phyloP scores from a whole-genome alignment of 768 basidiomycete genomes.

The Leccinellum rugosiceps region DNA sequence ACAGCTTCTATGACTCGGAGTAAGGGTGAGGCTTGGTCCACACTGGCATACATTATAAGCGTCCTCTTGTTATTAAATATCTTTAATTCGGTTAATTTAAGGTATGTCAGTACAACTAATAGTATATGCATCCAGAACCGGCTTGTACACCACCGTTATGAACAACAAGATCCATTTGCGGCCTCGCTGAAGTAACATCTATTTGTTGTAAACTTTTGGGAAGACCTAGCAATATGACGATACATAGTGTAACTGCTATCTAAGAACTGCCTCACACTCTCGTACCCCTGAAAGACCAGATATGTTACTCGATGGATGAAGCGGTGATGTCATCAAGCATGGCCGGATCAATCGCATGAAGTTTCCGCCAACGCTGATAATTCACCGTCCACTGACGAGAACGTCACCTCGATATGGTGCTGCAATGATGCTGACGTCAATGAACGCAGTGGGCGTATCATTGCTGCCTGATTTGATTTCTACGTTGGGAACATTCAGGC shows the following conservation, averaged over 20 bases:
- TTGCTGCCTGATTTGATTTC: slow-evolving; percentile 22
- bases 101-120: too few relatives aligned
- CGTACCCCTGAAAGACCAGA: slow-evolving; percentile 23
- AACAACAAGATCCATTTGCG: slow-evolving; percentile 31
- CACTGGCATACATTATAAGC: too few relatives aligned
- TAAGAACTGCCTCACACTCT: slow-evolving; percentile 31
- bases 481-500: slow-evolving; percentile 21
- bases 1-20: too few relatives aligned
- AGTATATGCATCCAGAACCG: slow-evolving; percentile 11
- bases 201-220: slow-evolving; percentile 10
- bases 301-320: slow-evolving; percentile 32
- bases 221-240: slow-evolving; percentile 1
- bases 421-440: slow-evolving; percentile 32
- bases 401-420: slow-evolving; percentile 34
- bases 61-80: too few relatives aligned
- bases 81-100: too few relatives aligned
- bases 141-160: slow-evolving; percentile 31
- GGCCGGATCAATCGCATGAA: slow-evolving; percentile 34
- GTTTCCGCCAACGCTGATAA: slow-evolving; percentile 27
- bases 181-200: slow-evolving; percentile 35
- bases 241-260: slow-evolving; percentile 40
- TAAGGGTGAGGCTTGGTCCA: too few relatives aligned
- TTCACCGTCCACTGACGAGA: slow-evolving; percentile 30
- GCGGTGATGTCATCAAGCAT: slow-evolving; percentile 29
- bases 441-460: slow-evolving; percentile 20